Conservation (phyloP, 306 rosid species). For the Glycine latifolia region DNA sequence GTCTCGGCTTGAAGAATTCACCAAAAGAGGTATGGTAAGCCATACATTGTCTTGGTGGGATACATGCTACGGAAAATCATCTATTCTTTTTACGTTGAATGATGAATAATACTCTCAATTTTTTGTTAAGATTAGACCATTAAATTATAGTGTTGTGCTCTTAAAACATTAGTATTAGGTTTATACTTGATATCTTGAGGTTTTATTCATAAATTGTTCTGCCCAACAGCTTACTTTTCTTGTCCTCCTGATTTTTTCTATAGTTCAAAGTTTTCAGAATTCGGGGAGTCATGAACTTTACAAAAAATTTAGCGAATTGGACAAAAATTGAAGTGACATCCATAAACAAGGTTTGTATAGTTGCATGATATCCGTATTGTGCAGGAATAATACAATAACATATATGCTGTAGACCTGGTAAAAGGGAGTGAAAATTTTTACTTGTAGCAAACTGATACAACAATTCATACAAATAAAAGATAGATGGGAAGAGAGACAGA, state of each 20-base stretch:
- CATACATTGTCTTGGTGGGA: not conserved
- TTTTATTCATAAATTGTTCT: not conserved
- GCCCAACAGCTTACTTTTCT: not conserved
- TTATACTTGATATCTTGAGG: too few species aligned
- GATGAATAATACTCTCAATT: not conserved
- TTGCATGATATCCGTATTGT: too few species aligned
- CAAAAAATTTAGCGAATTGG: not conserved
- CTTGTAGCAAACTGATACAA: too few species aligned
- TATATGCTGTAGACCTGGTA: too few species aligned
- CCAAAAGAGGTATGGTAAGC: not conserved
- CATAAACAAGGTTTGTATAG: not conserved
- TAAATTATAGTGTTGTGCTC: not conserved
- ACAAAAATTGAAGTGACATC: not conserved
- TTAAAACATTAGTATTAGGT: not conserved
- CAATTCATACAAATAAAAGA: too few species aligned
- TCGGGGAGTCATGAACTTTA: not conserved
- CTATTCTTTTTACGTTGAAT: constrained; percentile 26
- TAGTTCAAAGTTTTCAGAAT: not conserved
- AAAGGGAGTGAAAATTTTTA: too few species aligned
- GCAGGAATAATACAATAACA: too few species aligned
- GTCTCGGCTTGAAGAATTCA: not conserved
- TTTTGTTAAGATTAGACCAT: not conserved
- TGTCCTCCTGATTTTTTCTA: not conserved
- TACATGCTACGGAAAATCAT: not conserved
- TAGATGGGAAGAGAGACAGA: too few species aligned